Percentiles rank a stretch among this genome's conserved stretches.
Conservation (phyloP, 2,329 filamentous ascomycete genomes). For the Zopfia rhizophila region DNA sequence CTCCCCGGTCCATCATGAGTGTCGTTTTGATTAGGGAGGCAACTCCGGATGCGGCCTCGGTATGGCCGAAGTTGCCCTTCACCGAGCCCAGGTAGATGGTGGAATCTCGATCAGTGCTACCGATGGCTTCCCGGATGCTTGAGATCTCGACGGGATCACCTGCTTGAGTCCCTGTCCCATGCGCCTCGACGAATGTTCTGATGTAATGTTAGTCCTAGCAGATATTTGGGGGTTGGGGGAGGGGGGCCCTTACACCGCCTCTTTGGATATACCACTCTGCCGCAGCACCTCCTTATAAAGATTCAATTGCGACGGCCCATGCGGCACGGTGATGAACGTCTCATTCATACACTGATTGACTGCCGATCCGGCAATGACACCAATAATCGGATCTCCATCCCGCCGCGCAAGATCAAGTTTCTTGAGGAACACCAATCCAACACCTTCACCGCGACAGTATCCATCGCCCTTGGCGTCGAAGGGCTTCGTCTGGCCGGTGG, state of each 20-base stretch:
- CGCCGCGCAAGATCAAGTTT: conserved; percentile 59
- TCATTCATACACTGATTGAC: conserved; percentile 14
- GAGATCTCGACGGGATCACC: conserved; percentile 33
- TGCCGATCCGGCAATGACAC: conserved; percentile 8
- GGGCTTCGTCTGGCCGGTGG: conserved; percentile 58
- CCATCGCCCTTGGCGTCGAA: conserved; percentile 57
- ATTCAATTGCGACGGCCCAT: conserved; percentile 9
- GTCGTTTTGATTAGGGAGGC: conserved; percentile 30
- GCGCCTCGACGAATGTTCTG: conserved; percentile 24
- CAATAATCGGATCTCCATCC: conserved; percentile 54
- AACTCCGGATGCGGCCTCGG: conserved; percentile 25
- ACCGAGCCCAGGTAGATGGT: conserved; percentile 31
- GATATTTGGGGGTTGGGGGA: too few relatives aligned
- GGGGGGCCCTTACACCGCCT: too few relatives aligned
- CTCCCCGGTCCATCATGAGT: conserved; percentile 19
- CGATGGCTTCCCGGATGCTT: conserved; percentile 30
- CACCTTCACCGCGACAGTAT: conserved; percentile 63
- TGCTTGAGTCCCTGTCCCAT: conserved; percentile 31
- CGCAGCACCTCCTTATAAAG: conserved; percentile 9
- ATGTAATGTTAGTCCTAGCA: conserved; percentile 1
- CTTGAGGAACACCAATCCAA: conserved; percentile 62
- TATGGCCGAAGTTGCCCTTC: conserved; percentile 39
- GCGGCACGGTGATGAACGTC: conserved; percentile 12
- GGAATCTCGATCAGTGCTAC: neutral
- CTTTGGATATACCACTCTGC: conserved; percentile 11